These are phyloP conservation scores for Circinella umbellata DNA, from an alignment of 371 early-diverging fungal species.

Conservation along the genomic window DNA sequence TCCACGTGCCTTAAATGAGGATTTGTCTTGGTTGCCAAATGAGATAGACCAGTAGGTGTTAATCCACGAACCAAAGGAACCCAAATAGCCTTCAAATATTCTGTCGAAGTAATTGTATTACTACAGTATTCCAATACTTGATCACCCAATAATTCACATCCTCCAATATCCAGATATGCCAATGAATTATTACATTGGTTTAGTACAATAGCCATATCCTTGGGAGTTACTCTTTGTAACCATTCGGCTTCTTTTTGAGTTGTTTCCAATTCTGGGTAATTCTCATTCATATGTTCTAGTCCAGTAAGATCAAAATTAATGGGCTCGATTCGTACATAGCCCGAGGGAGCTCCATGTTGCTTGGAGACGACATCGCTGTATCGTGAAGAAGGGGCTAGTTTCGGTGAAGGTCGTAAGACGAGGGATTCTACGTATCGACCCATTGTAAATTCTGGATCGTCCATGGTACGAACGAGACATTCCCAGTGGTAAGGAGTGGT, in stretches of 20 bases:
- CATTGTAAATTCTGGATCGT: background rate
- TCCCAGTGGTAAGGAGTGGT: constrained; percentile 38
- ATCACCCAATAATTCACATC: constrained; percentile 37
- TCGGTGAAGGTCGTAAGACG: constrained; percentile 40
- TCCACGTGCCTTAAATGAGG: constrained; percentile 24
- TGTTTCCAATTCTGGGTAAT: constrained; percentile 41
- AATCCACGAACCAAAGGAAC: constrained; percentile 18
- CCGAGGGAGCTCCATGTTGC: constrained; percentile 25
- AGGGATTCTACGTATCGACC: constrained; percentile 25
- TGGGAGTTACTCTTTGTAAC: constrained; percentile 28
- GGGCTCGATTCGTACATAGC: constrained; percentile 34
- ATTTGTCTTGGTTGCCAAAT: background rate
- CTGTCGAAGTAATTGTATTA: background rate
- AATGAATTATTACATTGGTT: constrained; percentile 21
- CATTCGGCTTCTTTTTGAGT: constrained; percentile 47
- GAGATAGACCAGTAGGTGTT: background rate
- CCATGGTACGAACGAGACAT: constrained; percentile 23
- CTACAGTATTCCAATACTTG: background rate
- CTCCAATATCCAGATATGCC: constrained; percentile 35
- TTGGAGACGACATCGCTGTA: constrained; percentile 14
- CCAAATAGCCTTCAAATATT: constrained; percentile 1
- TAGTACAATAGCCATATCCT: constrained; percentile 24
- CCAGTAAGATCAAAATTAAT: constrained; percentile 38
- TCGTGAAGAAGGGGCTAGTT: constrained; percentile 27
- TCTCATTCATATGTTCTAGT: constrained; percentile 34